Percentiles rank a stretch among this genome's conserved stretches.
Evolutionary conservation across 305 asterid species (phyloP).

Genomic region (Fraxinus velutina): DNA sequence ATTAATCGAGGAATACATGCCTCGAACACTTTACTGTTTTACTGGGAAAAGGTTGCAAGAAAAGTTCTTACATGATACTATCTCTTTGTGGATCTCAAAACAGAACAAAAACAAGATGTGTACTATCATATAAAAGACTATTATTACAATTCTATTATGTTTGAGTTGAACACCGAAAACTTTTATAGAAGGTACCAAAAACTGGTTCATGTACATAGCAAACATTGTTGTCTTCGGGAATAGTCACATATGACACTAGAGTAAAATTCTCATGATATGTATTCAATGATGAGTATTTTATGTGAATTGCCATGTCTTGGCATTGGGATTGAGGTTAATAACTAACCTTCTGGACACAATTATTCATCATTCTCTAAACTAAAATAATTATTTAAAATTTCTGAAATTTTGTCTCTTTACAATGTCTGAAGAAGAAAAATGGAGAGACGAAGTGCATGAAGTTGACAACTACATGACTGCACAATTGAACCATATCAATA

Average conservation of each 20-base stretch:
- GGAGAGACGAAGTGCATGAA: slow-evolving; percentile 7
- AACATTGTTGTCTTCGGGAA: slow-evolving; percentile 10
- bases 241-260: neutral
- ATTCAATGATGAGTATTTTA: neutral
- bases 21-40: neutral
- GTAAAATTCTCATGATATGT: neutral
- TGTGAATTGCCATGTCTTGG: neutral
- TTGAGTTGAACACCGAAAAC: neutral
- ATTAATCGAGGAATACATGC: neutral
- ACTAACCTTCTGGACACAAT: neutral
- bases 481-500: neutral
- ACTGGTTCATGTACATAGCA: neutral
- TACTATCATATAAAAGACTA: neutral
- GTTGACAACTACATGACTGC: neutral
- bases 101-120: neutral
- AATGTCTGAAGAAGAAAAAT: neutral
- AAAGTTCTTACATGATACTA: neutral
- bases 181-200: neutral
- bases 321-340: neutral
- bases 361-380: neutral
- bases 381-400: neutral
- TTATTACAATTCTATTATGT: neutral
- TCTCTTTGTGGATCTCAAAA: neutral
- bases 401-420: neutral
- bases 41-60: neutral